phyloP scores from a whole-genome alignment of 1,139 yeast species.

The Kodamaea fungicola region DNA sequence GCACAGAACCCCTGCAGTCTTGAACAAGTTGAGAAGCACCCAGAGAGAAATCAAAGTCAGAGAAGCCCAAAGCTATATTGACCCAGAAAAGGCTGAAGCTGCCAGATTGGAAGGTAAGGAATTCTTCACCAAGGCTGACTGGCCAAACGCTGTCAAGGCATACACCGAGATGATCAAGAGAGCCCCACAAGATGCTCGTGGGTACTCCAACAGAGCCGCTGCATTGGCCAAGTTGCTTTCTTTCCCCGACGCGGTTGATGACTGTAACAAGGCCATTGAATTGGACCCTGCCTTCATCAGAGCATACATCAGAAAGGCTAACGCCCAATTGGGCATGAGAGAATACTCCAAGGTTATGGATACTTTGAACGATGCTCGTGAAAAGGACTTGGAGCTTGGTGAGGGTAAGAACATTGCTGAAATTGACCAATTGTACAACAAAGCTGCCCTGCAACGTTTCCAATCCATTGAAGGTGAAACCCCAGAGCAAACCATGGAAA shows the following conservation, averaged over 20 bases:
- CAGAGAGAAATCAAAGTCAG: constrained; percentile 80
- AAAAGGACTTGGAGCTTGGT: constrained; percentile 61
- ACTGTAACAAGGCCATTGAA: constrained; percentile 85
- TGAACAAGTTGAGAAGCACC: constrained; percentile 80
- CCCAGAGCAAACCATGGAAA: constrained; percentile 89
- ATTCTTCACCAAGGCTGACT: constrained; percentile 82
- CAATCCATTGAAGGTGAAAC: constrained; percentile 84
- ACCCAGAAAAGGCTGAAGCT: constrained; percentile 91
- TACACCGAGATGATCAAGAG: constrained; percentile 95
- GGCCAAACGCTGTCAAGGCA: constrained; percentile 95
- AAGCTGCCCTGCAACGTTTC: constrained; percentile 79
- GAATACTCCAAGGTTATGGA: constrained; percentile 82
- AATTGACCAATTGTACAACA: constrained; percentile 77
- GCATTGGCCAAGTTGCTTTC: constrained; percentile 92
- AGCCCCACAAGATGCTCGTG: constrained; percentile 94
- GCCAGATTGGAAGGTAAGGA: constrained; percentile 94
- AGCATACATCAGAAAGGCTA: constrained; percentile 96
- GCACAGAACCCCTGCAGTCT: constrained; percentile 93
- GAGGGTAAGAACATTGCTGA: constrained; percentile 60
- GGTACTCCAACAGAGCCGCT: constrained; percentile 97
- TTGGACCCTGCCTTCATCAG: constrained; percentile 86
- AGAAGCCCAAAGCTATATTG: constrained; percentile 75
- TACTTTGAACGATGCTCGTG: constrained; percentile 76
- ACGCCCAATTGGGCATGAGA: constrained; percentile 87
- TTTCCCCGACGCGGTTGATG: constrained; percentile 93